Evolutionary conservation across 345 rosid species (phyloP).

Genomic region (Dipteronia dyeriana): DNA sequence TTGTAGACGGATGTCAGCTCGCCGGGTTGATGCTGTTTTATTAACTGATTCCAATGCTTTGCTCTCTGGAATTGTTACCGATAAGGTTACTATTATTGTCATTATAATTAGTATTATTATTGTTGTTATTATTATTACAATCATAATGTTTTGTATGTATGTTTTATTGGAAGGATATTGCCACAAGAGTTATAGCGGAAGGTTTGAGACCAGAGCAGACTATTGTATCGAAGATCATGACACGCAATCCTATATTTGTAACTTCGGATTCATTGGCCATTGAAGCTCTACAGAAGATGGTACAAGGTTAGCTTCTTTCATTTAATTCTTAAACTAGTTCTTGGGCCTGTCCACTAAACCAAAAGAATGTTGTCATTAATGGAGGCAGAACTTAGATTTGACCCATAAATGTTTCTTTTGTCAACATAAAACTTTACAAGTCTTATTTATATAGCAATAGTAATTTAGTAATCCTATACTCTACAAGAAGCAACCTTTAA

Average conservation of each 20-base stretch:
- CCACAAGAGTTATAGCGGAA: conserved; percentile 90
- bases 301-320: conserved; percentile 58
- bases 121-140: not conserved
- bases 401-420: too few relatives aligned
- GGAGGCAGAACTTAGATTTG: too few relatives aligned
- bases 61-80: conserved; percentile 90
- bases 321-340: too few relatives aligned
- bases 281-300: conserved; percentile 98
- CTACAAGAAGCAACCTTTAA: too few relatives aligned
- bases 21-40: conserved; percentile 88
- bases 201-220: conserved; percentile 93
- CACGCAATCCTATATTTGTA: conserved; percentile 87
- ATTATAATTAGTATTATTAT: not conserved
- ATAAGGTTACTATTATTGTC: conserved; percentile 50
- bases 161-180: conserved; percentile 49
- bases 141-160: not conserved
- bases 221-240: conserved; percentile 85
- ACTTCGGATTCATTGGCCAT: conserved; percentile 81
- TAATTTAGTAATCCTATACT: too few relatives aligned
- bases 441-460: too few relatives aligned
- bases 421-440: too few relatives aligned
- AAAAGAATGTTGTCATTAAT: too few relatives aligned
- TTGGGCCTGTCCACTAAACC: too few relatives aligned
- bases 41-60: conserved; percentile 89
- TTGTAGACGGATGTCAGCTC: conserved; percentile 89